Conservation (phyloP, 2,329 filamentous ascomycete genomes). For the Aspergillus fijiensis region DNA sequence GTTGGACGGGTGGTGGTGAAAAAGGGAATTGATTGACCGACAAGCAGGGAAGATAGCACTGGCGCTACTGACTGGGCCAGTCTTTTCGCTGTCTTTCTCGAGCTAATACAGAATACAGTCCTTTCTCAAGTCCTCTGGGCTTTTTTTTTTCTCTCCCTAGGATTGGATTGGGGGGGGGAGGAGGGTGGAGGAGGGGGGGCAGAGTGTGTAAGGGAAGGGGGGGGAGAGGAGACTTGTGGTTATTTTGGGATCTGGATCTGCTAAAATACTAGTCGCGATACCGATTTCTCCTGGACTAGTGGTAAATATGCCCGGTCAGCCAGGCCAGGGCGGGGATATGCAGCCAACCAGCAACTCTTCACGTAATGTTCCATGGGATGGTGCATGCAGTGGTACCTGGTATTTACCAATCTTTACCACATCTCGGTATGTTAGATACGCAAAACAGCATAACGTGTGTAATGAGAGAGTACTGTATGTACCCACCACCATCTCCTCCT, state of each 20-base stretch:
- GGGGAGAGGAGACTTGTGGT: constrained; percentile 19
- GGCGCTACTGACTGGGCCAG: constrained; percentile 9
- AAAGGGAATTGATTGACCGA: constrained; percentile 28
- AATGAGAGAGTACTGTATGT: neutral
- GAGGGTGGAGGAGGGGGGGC: neutral
- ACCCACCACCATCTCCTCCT: neutral
- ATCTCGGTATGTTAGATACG: neutral
- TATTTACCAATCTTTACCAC: neutral
- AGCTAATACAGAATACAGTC: neutral
- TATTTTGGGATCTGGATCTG: constrained; percentile 32
- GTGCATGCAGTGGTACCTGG: neutral
- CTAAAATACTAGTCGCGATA: constrained; percentile 19
- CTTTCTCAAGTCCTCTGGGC: neutral
- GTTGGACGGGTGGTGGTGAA: constrained; percentile 26
- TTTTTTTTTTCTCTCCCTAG: neutral
- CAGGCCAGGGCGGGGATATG: neutral
- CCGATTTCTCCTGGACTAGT: constrained; percentile 9
- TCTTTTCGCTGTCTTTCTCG: neutral
- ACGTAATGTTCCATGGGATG: neutral
- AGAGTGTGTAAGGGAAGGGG: constrained; percentile 11
- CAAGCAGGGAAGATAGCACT: constrained; percentile 27
- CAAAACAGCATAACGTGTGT: neutral
- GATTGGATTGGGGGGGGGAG: neutral
- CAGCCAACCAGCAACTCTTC: neutral
- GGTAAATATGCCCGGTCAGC: constrained; percentile 6